phyloP scores from a whole-genome alignment of 2,329 filamentous ascomycete species.

The Cercospora brassicicola region DNA sequence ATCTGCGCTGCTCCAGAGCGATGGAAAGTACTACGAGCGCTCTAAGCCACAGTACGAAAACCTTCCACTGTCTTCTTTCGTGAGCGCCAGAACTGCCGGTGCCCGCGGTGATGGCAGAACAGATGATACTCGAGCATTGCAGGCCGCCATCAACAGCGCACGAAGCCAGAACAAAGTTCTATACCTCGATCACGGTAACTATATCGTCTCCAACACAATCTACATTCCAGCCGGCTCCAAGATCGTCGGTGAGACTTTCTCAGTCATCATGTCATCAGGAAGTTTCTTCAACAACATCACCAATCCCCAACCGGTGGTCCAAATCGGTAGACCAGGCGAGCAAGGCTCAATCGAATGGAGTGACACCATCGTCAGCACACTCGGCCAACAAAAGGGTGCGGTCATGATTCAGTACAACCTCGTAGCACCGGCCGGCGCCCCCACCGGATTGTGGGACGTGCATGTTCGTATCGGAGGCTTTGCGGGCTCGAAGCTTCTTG shows the following conservation, averaged over 20 bases:
- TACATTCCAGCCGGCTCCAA: constrained; percentile 60
- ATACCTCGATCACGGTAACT: constrained; percentile 74
- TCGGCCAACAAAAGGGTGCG: constrained; percentile 66
- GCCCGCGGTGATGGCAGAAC: constrained; percentile 56
- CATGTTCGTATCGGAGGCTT: constrained; percentile 56
- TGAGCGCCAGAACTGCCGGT: constrained; percentile 46
- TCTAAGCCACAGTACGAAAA: constrained; percentile 58
- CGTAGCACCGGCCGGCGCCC: constrained; percentile 43
- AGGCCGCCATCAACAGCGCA: constrained; percentile 57
- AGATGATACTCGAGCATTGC: constrained; percentile 62
- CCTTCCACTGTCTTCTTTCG: constrained; percentile 42
- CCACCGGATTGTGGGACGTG: constrained; percentile 59
- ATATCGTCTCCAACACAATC: constrained; percentile 66
- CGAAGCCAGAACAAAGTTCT: constrained; percentile 56
- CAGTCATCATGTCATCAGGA: constrained; percentile 60
- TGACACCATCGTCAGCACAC: constrained; percentile 70
- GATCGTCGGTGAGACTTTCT: constrained; percentile 62
- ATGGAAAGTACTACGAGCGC: constrained; percentile 51
- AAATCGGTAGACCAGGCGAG: constrained; percentile 65
- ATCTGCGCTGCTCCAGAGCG: constrained; percentile 45
- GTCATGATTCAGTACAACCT: constrained; percentile 74
- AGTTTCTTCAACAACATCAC: constrained; percentile 57
- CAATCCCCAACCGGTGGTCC: constrained; percentile 64
- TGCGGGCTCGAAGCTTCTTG: constrained; percentile 49
- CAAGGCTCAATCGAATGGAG: constrained; percentile 67